Evolutionary conservation across 768 basidiomycete species (phyloP).

Genomic region (Russula compacta): DNA sequence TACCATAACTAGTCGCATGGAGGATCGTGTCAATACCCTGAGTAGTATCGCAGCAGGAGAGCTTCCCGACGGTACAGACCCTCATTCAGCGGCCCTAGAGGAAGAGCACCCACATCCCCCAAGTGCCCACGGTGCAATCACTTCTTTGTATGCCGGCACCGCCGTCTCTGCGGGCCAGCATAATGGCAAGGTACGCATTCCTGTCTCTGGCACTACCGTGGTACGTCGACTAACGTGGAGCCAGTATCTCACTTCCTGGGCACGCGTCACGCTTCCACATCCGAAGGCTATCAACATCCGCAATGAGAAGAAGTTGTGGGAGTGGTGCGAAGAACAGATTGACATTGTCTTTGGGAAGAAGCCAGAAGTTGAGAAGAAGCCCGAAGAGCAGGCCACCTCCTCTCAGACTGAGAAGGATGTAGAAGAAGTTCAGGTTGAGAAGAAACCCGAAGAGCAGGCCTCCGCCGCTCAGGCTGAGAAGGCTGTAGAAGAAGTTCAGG

Average conservation of each 20-base stretch:
- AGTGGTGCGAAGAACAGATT: constrained; percentile 1
- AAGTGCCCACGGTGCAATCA: background rate
- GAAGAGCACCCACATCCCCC: no score
- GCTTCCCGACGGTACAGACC: background rate
- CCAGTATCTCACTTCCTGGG: background rate
- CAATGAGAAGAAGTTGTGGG: background rate
- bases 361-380: background rate
- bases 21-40: background rate
- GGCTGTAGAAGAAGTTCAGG: no score
- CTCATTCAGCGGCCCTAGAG: no score
- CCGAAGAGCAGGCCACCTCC: background rate
- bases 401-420: no score
- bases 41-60: background rate
- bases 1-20: no score
- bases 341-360: background rate
- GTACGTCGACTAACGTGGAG: background rate
- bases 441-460: no score
- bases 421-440: no score
- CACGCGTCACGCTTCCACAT: background rate
- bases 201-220: background rate
- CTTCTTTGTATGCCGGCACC: background rate
- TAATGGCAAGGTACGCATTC: background rate
- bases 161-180: background rate
- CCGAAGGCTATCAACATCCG: background rate
- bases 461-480: no score